Evolutionary conservation across 371 early-diverging fungal species (phyloP).

Genomic region (Mortierella sp.): DNA sequence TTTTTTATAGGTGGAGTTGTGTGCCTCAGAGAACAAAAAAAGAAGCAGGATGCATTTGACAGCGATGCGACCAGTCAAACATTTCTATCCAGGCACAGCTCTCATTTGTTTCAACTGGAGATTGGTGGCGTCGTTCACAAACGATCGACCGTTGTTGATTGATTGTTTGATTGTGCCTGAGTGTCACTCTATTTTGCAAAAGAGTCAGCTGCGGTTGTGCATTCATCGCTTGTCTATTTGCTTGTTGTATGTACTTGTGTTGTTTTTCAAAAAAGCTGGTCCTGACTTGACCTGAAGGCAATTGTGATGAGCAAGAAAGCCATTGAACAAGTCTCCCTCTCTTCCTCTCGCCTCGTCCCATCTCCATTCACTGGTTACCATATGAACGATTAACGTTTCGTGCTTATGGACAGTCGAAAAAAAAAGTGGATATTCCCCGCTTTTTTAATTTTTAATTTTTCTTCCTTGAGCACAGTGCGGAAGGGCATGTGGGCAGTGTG

Average conservation of each 20-base stretch:
- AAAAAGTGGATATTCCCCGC: slow-evolving; percentile 54
- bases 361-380: not conserved
- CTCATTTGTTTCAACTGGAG: not conserved
- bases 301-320: not conserved
- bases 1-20: not conserved
- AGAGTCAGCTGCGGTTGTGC: not conserved
- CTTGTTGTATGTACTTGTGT: not conserved
- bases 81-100: slow-evolving; percentile 1
- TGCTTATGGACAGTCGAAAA: not conserved
- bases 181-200: not conserved
- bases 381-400: slow-evolving; percentile 3
- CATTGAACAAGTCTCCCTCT: not conserved
- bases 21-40: slow-evolving; percentile 1
- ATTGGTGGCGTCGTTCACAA: not conserved
- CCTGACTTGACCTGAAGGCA: not conserved
- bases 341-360: too few species aligned
- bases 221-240: not conserved
- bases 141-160: not conserved
- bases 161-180: not conserved
- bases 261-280: not conserved
- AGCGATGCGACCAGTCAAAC: not conserved
- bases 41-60: not conserved
- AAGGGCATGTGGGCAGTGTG: not conserved
- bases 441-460: slow-evolving; percentile 18
- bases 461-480: not conserved